phyloP scores from a whole-genome alignment of 495 filamentous ascomycete species.

The Pyronema domesticum region DNA sequence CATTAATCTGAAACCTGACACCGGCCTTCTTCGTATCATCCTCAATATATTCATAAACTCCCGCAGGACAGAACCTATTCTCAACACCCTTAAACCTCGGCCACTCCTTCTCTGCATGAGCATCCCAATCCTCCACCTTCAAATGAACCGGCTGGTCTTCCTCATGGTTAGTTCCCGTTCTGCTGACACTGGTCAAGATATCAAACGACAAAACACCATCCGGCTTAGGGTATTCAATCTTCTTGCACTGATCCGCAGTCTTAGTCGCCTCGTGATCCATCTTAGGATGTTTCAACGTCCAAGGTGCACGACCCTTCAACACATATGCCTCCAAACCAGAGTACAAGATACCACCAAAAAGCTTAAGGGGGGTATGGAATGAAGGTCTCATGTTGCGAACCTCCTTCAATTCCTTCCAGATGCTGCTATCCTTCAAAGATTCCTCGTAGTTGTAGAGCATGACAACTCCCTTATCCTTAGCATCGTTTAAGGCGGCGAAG shows the following conservation, averaged over 20 bases:
- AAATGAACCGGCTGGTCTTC: constrained; percentile 96
- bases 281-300: constrained; percentile 76
- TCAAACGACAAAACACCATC: constrained; percentile 90
- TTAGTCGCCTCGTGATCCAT: constrained; percentile 65
- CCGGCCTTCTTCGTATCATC: constrained; percentile 62
- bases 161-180: constrained; percentile 96
- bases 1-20: constrained; percentile 91
- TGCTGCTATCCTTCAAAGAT: constrained; percentile 60
- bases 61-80: constrained; percentile 98
- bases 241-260: constrained; percentile 54
- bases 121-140: constrained; percentile 85
- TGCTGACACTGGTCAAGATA: constrained; percentile 79
- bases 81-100: constrained; percentile 83
- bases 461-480: constrained; percentile 42
- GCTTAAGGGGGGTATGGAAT: constrained; percentile 66
- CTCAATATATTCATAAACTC: constrained; percentile 96
- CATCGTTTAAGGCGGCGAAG: constrained; percentile 49
- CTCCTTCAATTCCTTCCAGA: constrained; percentile 87
- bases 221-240: constrained; percentile 93
- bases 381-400: constrained; percentile 96
- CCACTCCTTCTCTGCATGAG: constrained; percentile 64
- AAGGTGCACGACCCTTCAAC: constrained; percentile 67
- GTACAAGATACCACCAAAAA: constrained; percentile 81
- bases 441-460: constrained; percentile 96
- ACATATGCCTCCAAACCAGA: constrained; percentile 84